phyloP scores from a whole-genome alignment of 306 rosid species.

The Prunus padus region DNA sequence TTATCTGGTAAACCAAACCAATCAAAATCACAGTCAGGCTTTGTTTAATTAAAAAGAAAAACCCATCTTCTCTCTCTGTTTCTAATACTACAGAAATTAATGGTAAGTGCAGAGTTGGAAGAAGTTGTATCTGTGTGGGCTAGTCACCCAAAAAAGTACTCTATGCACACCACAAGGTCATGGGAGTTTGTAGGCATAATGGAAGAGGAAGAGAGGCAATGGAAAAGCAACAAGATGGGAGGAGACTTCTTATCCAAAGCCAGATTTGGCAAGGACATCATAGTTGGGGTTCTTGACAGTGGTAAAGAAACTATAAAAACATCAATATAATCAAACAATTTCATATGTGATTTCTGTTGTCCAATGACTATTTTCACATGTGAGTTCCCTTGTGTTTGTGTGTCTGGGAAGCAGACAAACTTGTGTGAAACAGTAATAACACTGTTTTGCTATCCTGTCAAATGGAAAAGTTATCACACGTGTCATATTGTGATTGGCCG shows the following conservation, averaged over 20 bases:
- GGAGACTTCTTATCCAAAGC: conserved; percentile 50
- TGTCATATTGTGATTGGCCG: rapidly evolving
- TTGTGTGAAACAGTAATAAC: no score
- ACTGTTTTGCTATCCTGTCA: not conserved
- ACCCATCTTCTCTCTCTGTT: not conserved
- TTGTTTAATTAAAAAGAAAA: no score
- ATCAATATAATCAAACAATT: not conserved
- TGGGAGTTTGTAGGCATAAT: conserved; percentile 33
- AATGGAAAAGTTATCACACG: not conserved
- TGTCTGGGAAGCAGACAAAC: not conserved
- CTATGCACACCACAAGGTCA: conserved; percentile 40
- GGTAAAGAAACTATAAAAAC: conserved; percentile 33
- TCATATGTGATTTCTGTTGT: not conserved
- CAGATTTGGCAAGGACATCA: conserved; percentile 53
- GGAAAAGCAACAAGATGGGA: conserved; percentile 7
- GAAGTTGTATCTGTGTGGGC: conserved; percentile 30
- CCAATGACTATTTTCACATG: not conserved
- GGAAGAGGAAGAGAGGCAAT: conserved; percentile 29
- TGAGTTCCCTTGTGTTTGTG: not conserved
- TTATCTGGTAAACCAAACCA: conserved; percentile 47
- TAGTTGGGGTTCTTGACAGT: conserved; percentile 67
- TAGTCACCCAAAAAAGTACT: conserved; percentile 30
- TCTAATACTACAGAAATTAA: conserved; percentile 10
- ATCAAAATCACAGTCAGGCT: not conserved
- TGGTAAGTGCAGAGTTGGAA: conserved; percentile 15